Evolutionary conservation across 2,329 filamentous ascomycete genomes (phyloP).

Genomic region (Neophaeococcomyces aloes): DNA sequence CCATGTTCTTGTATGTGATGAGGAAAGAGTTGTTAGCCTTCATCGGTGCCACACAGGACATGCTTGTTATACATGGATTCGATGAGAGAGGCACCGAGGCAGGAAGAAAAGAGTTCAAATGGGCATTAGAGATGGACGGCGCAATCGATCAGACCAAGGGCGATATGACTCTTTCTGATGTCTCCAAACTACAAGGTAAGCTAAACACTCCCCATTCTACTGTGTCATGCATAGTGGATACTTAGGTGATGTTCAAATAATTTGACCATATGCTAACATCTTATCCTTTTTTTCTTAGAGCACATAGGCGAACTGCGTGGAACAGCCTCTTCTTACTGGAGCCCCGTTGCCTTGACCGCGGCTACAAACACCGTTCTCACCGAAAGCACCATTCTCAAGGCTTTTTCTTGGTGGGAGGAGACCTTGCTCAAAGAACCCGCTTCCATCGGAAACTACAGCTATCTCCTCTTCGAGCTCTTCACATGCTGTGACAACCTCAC

Average conservation of each 20-base stretch:
- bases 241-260: too few relatives aligned
- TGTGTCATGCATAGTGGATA: too few relatives aligned
- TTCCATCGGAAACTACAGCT: constrained; percentile 5
- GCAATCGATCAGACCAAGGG: constrained; percentile 13
- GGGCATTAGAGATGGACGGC: constrained; percentile 14
- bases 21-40: constrained; percentile 9
- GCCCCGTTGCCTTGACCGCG: constrained; percentile 5
- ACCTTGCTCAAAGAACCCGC: background rate
- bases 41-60: constrained; percentile 9
- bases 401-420: constrained; percentile 4
- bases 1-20: constrained; percentile 13
- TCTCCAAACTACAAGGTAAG: constrained; percentile 8
- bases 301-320: constrained; percentile 7
- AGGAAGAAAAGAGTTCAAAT: constrained; percentile 13
- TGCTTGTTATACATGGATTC: constrained; percentile 12
- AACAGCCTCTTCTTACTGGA: constrained; percentile 7
- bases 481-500: constrained; percentile 9
- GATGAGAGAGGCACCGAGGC: constrained; percentile 11
- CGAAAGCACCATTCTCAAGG: constrained; percentile 8
- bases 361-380: background rate
- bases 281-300: too few relatives aligned
- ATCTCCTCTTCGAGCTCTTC: constrained; percentile 12
- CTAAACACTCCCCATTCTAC: constrained; percentile 4
- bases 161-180: constrained; percentile 1
- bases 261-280: too few relatives aligned